These are phyloP conservation scores for Chaetomiaceae sp. DNA, from an alignment of 2,329 filamentous ascomycete genomes.

Conservation along the genomic window DNA sequence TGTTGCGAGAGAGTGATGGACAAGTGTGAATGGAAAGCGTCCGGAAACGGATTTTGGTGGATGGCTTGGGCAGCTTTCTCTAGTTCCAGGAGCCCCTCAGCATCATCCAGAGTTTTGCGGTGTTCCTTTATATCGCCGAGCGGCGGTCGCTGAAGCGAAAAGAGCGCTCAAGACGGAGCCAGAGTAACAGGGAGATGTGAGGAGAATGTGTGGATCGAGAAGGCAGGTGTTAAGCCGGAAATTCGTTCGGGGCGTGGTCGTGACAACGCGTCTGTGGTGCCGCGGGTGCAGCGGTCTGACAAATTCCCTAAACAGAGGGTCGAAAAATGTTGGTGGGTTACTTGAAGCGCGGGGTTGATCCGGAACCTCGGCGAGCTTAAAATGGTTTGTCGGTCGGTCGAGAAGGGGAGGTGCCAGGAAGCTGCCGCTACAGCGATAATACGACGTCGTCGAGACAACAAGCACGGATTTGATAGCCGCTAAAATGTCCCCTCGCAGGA, in stretches of 20 bases:
- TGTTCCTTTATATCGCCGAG: background rate
- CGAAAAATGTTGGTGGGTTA: background rate
- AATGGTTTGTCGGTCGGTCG: too few species aligned
- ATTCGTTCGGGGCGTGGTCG: background rate
- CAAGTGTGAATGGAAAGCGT: background rate
- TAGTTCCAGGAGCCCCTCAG: slow-evolving; percentile 2
- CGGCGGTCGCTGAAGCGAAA: background rate
- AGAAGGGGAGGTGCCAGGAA: too few species aligned
- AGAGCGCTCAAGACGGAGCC: background rate
- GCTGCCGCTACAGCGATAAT: too few species aligned
- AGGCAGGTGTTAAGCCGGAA: too few species aligned
- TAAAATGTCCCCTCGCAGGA: too few species aligned
- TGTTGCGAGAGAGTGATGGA: background rate
- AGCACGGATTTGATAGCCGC: too few species aligned
- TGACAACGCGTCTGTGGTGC: background rate
- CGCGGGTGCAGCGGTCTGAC: background rate
- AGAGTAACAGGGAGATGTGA: background rate
- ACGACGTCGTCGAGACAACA: too few species aligned
- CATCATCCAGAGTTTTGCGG: background rate
- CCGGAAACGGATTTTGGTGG: background rate
- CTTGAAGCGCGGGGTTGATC: too few species aligned
- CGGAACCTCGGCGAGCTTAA: too few species aligned
- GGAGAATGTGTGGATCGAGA: too few species aligned
- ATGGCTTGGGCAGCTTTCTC: background rate
- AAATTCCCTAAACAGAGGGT: background rate